These are phyloP conservation scores for Ceratocystis harringtonii DNA, from an alignment of 2,329 filamentous ascomycete species.

Conservation along the genomic window DNA sequence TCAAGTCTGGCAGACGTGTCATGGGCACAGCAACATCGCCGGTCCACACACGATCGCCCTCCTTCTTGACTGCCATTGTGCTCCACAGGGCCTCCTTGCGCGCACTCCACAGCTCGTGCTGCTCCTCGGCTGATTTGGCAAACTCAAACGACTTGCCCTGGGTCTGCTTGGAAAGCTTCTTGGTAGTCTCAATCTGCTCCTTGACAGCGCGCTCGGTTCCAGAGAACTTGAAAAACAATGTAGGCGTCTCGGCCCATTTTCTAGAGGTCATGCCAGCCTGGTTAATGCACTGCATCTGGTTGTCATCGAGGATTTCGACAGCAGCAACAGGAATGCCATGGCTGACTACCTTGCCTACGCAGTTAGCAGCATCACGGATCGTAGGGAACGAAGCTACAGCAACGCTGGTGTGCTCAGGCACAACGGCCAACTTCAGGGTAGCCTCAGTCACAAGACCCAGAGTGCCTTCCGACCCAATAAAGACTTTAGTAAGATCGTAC, in stretches of 20 bases:
- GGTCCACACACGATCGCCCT: slow-evolving; percentile 64
- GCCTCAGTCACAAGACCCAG: slow-evolving; percentile 85
- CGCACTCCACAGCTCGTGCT: slow-evolving; percentile 66
- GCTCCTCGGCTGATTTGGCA: slow-evolving; percentile 53
- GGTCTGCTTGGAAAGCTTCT: slow-evolving; percentile 43
- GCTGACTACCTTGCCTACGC: slow-evolving; percentile 65
- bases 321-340: slow-evolving; percentile 74
- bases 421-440: slow-evolving; percentile 70
- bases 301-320: slow-evolving; percentile 84
- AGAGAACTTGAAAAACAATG: slow-evolving; percentile 72
- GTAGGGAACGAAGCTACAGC: slow-evolving; percentile 49
- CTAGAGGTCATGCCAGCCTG: slow-evolving; percentile 50
- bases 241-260: slow-evolving; percentile 56
- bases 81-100: slow-evolving; percentile 75
- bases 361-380: slow-evolving; percentile 59
- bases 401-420: slow-evolving; percentile 64
- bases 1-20: slow-evolving; percentile 55
- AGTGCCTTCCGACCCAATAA: slow-evolving; percentile 84
- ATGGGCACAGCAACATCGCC: slow-evolving; percentile 78
- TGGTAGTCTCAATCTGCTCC: slow-evolving; percentile 59
- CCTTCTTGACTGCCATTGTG: slow-evolving; percentile 51
- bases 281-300: slow-evolving; percentile 65
- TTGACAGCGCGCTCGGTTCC: slow-evolving; percentile 57
- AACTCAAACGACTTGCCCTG: slow-evolving; percentile 63
- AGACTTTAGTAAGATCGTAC: slow-evolving; percentile 79